Evolutionary conservation across 2,329 filamentous ascomycete species (phyloP).

Genomic region (Myriosclerotinia duriaeana): DNA sequence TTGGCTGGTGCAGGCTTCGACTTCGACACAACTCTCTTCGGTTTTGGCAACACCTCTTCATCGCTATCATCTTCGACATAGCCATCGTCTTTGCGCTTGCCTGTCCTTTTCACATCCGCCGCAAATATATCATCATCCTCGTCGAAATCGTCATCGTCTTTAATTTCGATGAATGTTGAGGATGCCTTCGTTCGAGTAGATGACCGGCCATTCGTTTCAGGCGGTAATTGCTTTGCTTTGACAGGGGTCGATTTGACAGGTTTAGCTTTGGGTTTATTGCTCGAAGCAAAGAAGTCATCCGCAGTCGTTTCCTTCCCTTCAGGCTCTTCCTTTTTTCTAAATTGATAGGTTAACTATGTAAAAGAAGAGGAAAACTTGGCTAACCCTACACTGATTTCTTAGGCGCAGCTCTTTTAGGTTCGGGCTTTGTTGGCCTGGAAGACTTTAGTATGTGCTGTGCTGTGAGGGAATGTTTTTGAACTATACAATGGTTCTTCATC

Average conservation of each 20-base stretch:
- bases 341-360: slow-evolving; percentile 5
- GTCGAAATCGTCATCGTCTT: slow-evolving; percentile 56
- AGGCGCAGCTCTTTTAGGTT: slow-evolving; percentile 55
- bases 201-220: slow-evolving; percentile 33
- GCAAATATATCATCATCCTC: slow-evolving; percentile 83
- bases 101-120: slow-evolving; percentile 64
- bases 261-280: slow-evolving; percentile 37
- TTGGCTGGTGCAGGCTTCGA: slow-evolving; percentile 42
- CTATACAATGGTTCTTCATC: slow-evolving; percentile 54
- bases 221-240: slow-evolving; percentile 30
- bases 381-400: slow-evolving; percentile 56
- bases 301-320: slow-evolving; percentile 41
- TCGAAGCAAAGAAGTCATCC: slow-evolving; percentile 42
- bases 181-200: slow-evolving; percentile 36
- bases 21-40: slow-evolving; percentile 49
- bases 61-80: slow-evolving; percentile 70
- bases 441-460: slow-evolving; percentile 29
- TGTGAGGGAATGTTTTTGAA: slow-evolving; percentile 10
- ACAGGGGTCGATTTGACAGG: slow-evolving; percentile 32
- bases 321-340: slow-evolving; percentile 37
- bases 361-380: neutral
- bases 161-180: slow-evolving; percentile 31
- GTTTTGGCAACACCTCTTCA: slow-evolving; percentile 62
- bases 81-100: slow-evolving; percentile 70
- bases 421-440: slow-evolving; percentile 45